Conservation (phyloP, 176 grass and related monocot genomes). For the Saccharum officinarum region DNA sequence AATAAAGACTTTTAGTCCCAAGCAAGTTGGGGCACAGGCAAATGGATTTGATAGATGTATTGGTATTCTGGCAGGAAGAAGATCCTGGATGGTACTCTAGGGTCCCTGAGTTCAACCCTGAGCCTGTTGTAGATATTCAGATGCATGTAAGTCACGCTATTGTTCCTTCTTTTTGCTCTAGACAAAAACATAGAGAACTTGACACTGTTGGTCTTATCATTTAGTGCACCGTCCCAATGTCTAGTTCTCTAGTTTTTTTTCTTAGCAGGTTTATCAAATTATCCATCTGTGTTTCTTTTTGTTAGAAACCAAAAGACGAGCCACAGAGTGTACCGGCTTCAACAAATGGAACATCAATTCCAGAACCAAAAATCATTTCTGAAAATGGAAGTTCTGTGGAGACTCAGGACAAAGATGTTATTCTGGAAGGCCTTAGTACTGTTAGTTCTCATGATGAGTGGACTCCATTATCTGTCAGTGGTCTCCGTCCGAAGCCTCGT, state of each 20-base stretch:
- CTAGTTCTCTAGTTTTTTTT: neutral
- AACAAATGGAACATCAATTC: slow-evolving; percentile 66
- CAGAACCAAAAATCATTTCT: slow-evolving; percentile 88
- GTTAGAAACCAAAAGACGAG: slow-evolving; percentile 68
- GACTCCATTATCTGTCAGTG: slow-evolving; percentile 69
- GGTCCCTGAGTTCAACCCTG: slow-evolving; percentile 61
- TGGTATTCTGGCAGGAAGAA: slow-evolving; percentile 69
- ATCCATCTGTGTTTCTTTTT: slow-evolving; percentile 17
- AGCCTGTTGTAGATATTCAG: slow-evolving; percentile 84
- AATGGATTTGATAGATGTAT: slow-evolving; percentile 20
- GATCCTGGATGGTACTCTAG: slow-evolving; percentile 97
- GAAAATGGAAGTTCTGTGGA: slow-evolving; percentile 70
- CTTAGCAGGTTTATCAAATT: slow-evolving; percentile 4
- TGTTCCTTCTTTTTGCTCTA: slow-evolving; percentile 7
- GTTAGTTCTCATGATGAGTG: slow-evolving; percentile 80
- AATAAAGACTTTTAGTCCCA: neutral
- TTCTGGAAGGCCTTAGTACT: slow-evolving; percentile 81
- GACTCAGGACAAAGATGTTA: slow-evolving; percentile 92
- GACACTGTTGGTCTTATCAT: slow-evolving; percentile 2
- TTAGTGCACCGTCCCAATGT: neutral
- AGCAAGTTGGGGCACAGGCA: neutral
- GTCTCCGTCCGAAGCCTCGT: slow-evolving; percentile 70
- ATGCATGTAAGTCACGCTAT: slow-evolving; percentile 66
- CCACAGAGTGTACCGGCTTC: slow-evolving; percentile 40
- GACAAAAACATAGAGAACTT: neutral